Base-by-base conservation (phyloP, 2,329 filamentous ascomycete species). In the Phaeophleospora eucalypticola region DNA sequence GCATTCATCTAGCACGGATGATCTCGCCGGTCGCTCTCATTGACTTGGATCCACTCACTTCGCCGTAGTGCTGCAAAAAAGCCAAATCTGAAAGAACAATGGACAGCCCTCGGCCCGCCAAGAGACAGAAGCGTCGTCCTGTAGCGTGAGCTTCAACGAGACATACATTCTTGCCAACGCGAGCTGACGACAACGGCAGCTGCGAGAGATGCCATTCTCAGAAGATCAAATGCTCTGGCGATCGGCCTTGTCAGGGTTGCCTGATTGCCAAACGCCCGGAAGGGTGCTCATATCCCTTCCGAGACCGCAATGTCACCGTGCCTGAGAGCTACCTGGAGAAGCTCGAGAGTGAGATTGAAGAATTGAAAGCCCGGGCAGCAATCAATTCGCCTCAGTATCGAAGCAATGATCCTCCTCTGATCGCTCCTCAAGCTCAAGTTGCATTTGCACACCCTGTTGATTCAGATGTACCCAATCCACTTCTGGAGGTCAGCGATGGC, bases 151-250 rank as follows among this genome's bases (percentile, higher is more conserved):
- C 24, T 29, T 12, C 6, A 29, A 12, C 24, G 24, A 29, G 12
- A 29, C 12, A 7, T 12, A 29, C 24, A 29, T 7, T 12, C 12
- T 29, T 29, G 24, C n/a, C n/a, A n/a, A 29, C 24, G 12, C 12
- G 12, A 7, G 24, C 24, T 29, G 24, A 29, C 12, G 24, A 12
- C 24, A 12, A 29, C 7, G 24, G 7, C 38, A 59, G 56, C 27
- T 60, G 58, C 17, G 44, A 53, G 15, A 36, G 57, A 43, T 60
- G 58, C 41, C 57, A 60, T 38, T 51, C 46, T 6, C 58, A 60
- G 17, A 60, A 60, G 49, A 60, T 58, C 41, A 59, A 59, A 41
- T 60, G 58, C 43, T 58, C 57, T 2, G 58, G 58, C 24, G 57
- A 60, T 40, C 54, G 48, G 29, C 58, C 58, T 17, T 60, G 58